Evolutionary conservation across 192 early-diverging fungal genomes (phyloP).

Genomic region (Backusella tuberculispora): DNA sequence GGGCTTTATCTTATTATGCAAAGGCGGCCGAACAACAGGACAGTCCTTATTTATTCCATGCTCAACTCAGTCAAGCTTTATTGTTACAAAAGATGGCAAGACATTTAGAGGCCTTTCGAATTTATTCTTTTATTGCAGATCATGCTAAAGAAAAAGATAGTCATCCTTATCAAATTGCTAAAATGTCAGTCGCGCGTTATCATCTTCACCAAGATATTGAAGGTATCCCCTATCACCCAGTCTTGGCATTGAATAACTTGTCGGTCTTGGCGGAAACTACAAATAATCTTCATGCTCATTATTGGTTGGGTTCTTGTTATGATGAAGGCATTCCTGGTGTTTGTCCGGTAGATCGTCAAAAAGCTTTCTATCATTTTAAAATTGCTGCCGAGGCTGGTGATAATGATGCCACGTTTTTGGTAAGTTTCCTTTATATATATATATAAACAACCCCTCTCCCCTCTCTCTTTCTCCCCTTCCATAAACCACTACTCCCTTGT

Average conservation of each 20-base stretch:
- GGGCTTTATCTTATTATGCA: slow-evolving; percentile 37
- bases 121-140: slow-evolving; percentile 22
- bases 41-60: slow-evolving; percentile 22
- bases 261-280: not conserved
- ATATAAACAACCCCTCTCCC: no score
- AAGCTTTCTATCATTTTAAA: slow-evolving; percentile 39
- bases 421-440: slow-evolving; percentile 15
- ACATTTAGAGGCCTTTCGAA: slow-evolving; percentile 35
- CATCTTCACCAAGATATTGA: slow-evolving; percentile 28
- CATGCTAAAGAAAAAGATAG: not conserved
- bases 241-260: slow-evolving; percentile 26
- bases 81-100: slow-evolving; percentile 36
- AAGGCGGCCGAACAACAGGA: slow-evolving; percentile 36
- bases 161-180: slow-evolving; percentile 15
- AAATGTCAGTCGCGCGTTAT: slow-evolving; percentile 39
- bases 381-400: slow-evolving; percentile 36
- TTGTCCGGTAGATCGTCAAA: slow-evolving; percentile 27
- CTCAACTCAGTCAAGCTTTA: slow-evolving; percentile 32
- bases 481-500: no score
- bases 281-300: slow-evolving; percentile 31
- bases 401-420: slow-evolving; percentile 36
- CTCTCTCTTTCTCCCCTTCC: no score
- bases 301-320: slow-evolving; percentile 42
- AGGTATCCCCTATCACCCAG: slow-evolving; percentile 24
- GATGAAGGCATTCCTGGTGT: slow-evolving; percentile 39